A percentile compares a stretch with the other conserved stretches of the same genome.
Evolutionary conservation across 2,329 filamentous ascomycete species (phyloP).

Genomic region (Colletotrichum cordylinicola): DNA sequence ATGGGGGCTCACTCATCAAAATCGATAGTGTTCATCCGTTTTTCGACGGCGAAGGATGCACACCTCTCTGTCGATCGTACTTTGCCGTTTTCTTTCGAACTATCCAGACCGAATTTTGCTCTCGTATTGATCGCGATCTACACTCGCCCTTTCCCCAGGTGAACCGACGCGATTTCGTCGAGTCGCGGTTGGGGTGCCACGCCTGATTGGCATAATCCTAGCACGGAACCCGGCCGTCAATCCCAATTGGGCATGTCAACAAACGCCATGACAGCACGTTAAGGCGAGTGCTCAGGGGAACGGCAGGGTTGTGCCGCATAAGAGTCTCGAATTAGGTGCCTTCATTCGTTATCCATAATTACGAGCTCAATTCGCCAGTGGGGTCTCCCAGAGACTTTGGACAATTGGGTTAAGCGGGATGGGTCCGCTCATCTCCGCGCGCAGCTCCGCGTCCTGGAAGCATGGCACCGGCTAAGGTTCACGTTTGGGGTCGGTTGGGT

Average conservation of each 20-base stretch:
- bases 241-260: neutral
- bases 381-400: neutral
- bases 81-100: neutral
- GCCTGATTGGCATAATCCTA: neutral
- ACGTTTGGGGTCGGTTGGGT: neutral
- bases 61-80: neutral
- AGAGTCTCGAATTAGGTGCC: neutral
- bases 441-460: neutral
- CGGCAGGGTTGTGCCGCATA: conserved; percentile 15
- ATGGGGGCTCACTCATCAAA: neutral
- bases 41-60: neutral
- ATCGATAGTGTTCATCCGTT: neutral
- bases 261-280: conserved; percentile 13
- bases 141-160: neutral
- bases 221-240: neutral
- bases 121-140: conserved; percentile 12
- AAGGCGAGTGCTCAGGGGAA: conserved; percentile 2
- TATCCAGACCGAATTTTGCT: neutral
- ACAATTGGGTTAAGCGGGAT: conserved; percentile 2
- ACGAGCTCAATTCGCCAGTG: conserved; percentile 8
- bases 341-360: conserved; percentile 15
- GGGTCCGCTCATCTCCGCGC: conserved; percentile 16
- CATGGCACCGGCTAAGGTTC: neutral
- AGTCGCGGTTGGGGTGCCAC: neutral
- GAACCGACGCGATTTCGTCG: neutral